phyloP scores from a whole-genome alignment of 805 yeast species.

The Myxozyma neotropica region DNA sequence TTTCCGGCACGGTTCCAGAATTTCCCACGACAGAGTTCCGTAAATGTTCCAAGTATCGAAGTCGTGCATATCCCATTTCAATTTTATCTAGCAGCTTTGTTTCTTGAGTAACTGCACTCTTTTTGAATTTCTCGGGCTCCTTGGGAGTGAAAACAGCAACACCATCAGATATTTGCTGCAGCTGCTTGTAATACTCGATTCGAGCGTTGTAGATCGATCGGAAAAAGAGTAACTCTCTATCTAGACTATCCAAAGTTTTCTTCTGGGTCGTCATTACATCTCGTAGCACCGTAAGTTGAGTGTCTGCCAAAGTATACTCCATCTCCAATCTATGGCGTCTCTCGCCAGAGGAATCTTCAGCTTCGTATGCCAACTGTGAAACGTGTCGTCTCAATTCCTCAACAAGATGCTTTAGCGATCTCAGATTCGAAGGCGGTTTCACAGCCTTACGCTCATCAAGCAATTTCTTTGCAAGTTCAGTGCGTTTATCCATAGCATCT shows the following conservation, averaged over 20 bases:
- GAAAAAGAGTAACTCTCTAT: conserved; percentile 53
- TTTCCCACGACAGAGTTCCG: conserved; percentile 34
- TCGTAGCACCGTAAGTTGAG: conserved; percentile 12
- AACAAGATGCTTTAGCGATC: conserved; percentile 23
- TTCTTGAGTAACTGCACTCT: conserved; percentile 34
- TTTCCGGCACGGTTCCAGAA: conserved; percentile 41
- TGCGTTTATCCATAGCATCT: conserved; percentile 29
- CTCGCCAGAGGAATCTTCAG: conserved; percentile 22
- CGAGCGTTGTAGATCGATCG: conserved; percentile 77
- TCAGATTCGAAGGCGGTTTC: conserved; percentile 18
- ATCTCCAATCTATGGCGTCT: conserved; percentile 19
- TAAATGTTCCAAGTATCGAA: conserved; percentile 54
- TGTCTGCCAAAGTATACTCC: conserved; percentile 16
- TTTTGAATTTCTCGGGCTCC: conserved; percentile 37
- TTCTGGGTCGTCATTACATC: conserved; percentile 45
- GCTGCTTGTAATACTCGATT: conserved; percentile 76
- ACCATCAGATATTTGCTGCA: conserved; percentile 84
- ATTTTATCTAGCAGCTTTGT: conserved; percentile 28
- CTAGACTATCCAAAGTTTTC: conserved; percentile 46
- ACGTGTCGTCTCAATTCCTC: conserved; percentile 27
- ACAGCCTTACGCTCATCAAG: conserved; percentile 35
- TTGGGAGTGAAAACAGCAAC: conserved; percentile 55
- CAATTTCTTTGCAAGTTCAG: conserved; percentile 36
- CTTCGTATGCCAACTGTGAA: conserved; percentile 22
- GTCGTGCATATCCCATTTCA: conserved; percentile 45